Evolutionary conservation across 306 rosid genomes (phyloP).

Genomic region (Oemleria cerasiformis): DNA sequence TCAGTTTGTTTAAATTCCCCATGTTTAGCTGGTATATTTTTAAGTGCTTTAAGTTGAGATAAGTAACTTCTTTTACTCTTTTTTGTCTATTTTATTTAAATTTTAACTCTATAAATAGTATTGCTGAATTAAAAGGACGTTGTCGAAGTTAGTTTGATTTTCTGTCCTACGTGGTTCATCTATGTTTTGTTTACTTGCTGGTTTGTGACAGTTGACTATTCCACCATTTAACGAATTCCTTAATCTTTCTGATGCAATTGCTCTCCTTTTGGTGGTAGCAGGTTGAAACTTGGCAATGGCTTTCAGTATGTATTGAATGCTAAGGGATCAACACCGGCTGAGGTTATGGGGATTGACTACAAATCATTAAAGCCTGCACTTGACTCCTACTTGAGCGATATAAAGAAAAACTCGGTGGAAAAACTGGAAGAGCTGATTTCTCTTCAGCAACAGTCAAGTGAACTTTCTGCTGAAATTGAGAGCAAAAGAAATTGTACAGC

Average conservation of each 20-base stretch:
- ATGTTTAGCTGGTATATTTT: neutral
- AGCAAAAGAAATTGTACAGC: slow-evolving; percentile 50
- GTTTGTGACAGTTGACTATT: neutral
- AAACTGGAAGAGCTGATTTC: slow-evolving; percentile 59
- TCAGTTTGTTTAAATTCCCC: neutral
- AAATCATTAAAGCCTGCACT: slow-evolving; percentile 69
- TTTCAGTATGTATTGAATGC: slow-evolving; percentile 69
- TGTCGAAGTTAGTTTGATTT: neutral
- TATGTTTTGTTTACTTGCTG: neutral
- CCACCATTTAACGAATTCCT: no score
- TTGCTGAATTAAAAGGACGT: neutral
- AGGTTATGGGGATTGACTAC: slow-evolving; percentile 79
- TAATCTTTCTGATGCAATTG: neutral
- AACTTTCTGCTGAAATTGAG: slow-evolving; percentile 55
- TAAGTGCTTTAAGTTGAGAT: neutral
- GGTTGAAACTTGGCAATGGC: slow-evolving; percentile 67
- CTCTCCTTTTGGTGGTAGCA: slow-evolving; percentile 25
- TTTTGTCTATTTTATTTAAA: neutral
- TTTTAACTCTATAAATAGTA: neutral
- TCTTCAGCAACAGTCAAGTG: slow-evolving; percentile 57
- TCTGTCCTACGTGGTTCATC: neutral
- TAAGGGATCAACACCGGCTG: slow-evolving; percentile 66
- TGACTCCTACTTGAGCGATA: slow-evolving; percentile 43
- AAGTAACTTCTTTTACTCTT: neutral
- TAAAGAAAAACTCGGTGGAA: slow-evolving; percentile 59